phyloP scores from a whole-genome alignment of 2,329 filamentous ascomycete genomes.

The Pochonia chlamydosporia region DNA sequence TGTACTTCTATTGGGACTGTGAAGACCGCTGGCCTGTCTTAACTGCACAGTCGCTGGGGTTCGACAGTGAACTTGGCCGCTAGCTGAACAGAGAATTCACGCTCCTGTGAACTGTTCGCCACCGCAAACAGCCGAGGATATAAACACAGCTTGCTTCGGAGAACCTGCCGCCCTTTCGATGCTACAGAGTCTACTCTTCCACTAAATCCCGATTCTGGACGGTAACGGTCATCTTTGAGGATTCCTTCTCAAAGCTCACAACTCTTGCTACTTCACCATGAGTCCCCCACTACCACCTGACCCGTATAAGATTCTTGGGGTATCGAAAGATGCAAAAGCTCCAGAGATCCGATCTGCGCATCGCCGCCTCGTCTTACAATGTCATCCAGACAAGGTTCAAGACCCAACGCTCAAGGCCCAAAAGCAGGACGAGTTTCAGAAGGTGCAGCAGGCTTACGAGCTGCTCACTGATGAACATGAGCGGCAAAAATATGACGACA shows the following conservation, averaged over 20 bases:
- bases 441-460: slow-evolving; percentile 90
- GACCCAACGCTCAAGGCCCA: slow-evolving; percentile 68
- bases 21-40: slow-evolving; percentile 2
- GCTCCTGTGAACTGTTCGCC: neutral
- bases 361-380: slow-evolving; percentile 80
- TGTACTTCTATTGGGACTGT: neutral
- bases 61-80: neutral
- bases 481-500: slow-evolving; percentile 71
- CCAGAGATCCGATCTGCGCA: slow-evolving; percentile 72
- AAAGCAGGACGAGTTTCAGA: slow-evolving; percentile 85
- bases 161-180: neutral
- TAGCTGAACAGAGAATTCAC: neutral
- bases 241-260: neutral
- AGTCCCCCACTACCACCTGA: slow-evolving; percentile 57
- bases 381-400: slow-evolving; percentile 87
- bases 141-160: neutral
- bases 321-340: slow-evolving; percentile 64
- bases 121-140: neutral
- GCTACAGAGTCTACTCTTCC: neutral
- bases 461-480: slow-evolving; percentile 72
- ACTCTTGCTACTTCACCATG: slow-evolving; percentile 27
- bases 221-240: slow-evolving; percentile 1
- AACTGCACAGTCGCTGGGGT: neutral
- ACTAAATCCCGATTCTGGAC: slow-evolving; percentile 1
- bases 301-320: slow-evolving; percentile 72